Percentiles rank a stretch among this genome's conserved stretches.
These are phyloP conservation scores for Beauveria asiatica DNA, from an alignment of 2,329 filamentous ascomycete genomes.

Conservation along the genomic window DNA sequence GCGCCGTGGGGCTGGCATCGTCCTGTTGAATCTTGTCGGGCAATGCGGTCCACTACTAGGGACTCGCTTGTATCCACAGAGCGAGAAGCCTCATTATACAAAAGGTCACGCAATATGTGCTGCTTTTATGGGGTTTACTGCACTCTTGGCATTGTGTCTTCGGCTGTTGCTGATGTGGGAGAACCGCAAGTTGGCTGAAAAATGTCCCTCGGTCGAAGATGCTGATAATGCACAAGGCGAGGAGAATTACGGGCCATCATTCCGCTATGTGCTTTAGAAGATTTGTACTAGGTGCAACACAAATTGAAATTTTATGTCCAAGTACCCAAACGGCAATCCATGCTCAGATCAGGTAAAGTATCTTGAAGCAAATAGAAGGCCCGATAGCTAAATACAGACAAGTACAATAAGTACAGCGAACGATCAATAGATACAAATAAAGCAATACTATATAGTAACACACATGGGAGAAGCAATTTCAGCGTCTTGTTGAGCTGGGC, in stretches of 20 bases:
- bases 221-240: slow-evolving; percentile 6
- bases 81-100: slow-evolving; percentile 45
- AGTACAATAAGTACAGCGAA: background rate
- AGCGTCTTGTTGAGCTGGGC: background rate
- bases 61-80: slow-evolving; percentile 48
- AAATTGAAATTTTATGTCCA: no score
- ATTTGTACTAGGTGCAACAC: no score
- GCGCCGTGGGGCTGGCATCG: slow-evolving; percentile 62
- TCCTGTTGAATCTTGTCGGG: slow-evolving; percentile 66
- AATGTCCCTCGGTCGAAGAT: slow-evolving; percentile 6
- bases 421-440: no score
- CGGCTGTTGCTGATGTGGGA: slow-evolving; percentile 14
- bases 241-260: slow-evolving; percentile 17
- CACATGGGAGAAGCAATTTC: no score
- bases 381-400: background rate
- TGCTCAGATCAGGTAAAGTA: background rate
- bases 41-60: slow-evolving; percentile 62
- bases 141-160: slow-evolving; percentile 12
- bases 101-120: slow-evolving; percentile 16
- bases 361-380: background rate
- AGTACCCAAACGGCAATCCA: background rate
- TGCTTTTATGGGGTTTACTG: slow-evolving; percentile 17
- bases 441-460: no score
- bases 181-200: slow-evolving; percentile 14
- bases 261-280: slow-evolving; percentile 16